Conservation (phyloP, 768 basidiomycete species). For the Sistotremastrum niveocremeum region DNA sequence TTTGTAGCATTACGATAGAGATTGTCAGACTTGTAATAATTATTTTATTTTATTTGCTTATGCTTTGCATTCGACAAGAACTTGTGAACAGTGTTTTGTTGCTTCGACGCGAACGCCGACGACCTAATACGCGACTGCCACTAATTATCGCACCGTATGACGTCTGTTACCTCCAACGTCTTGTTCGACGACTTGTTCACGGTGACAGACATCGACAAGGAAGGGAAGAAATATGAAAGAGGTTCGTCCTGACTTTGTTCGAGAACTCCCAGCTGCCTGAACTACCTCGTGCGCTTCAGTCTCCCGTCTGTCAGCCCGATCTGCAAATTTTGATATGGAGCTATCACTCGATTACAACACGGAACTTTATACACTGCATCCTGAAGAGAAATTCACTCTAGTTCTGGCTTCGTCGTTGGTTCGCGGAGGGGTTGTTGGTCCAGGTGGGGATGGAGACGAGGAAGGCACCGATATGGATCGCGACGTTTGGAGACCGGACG, state of each 20-base stretch:
- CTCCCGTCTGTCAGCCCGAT: slow-evolving; percentile 79
- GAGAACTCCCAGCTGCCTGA: slow-evolving; percentile 5
- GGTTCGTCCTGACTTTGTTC: slow-evolving; percentile 35
- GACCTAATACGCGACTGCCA: neutral
- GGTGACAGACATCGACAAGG: slow-evolving; percentile 72
- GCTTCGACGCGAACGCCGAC: too few relatives aligned
- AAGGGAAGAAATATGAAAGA: slow-evolving; percentile 96
- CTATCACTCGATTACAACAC: slow-evolving; percentile 89
- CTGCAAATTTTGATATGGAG: slow-evolving; percentile 86
- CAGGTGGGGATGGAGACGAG: slow-evolving; percentile 33
- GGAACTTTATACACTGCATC: slow-evolving; percentile 69
- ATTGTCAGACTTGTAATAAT: too few relatives aligned
- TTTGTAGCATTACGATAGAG: too few relatives aligned
- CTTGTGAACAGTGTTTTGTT: too few relatives aligned
- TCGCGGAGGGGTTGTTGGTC: slow-evolving; percentile 33
- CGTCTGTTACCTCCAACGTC: slow-evolving; percentile 51
- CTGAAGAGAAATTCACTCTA: slow-evolving; percentile 64
- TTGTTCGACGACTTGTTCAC: slow-evolving; percentile 93
- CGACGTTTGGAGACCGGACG: slow-evolving; percentile 76
- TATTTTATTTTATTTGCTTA: too few relatives aligned
- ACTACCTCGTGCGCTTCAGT: slow-evolving; percentile 35
- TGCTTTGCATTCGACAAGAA: too few relatives aligned
- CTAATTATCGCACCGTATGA: slow-evolving; percentile 23
- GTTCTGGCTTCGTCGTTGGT: slow-evolving; percentile 74
- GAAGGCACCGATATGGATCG: slow-evolving; percentile 51